Evolutionary conservation across 2,329 filamentous ascomycete genomes (phyloP).

Genomic region (Penicillium sp.): DNA sequence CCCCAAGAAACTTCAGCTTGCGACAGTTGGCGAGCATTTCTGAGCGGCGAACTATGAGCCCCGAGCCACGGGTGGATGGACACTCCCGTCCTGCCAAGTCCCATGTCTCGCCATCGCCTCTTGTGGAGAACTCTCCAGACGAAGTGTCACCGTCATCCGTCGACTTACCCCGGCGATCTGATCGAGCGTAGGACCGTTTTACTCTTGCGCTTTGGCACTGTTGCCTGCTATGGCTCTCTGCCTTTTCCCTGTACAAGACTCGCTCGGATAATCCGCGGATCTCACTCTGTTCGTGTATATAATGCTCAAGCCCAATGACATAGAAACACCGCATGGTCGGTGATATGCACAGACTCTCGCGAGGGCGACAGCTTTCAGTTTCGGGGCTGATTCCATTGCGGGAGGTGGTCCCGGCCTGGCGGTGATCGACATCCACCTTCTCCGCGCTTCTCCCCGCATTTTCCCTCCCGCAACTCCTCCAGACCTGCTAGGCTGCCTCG

Average conservation of each 20-base stretch:
- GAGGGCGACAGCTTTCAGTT: too few species aligned
- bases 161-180: too few species aligned
- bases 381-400: conserved; percentile 19
- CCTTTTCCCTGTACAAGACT: neutral
- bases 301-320: conserved; percentile 3
- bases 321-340: too few species aligned
- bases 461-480: conserved; percentile 4
- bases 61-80: neutral
- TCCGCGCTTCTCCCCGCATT: conserved; percentile 28
- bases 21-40: conserved; percentile 41
- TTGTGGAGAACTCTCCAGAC: too few species aligned
- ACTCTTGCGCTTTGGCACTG: too few species aligned
- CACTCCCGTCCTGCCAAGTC: too few species aligned
- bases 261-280: neutral
- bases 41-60: conserved; percentile 22
- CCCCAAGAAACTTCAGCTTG: conserved; percentile 50
- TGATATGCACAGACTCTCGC: too few species aligned
- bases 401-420: conserved; percentile 7
- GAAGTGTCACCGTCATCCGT: too few species aligned
- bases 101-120: too few species aligned
- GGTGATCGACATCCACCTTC: conserved; percentile 15
- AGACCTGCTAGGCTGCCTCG: conserved; percentile 24
- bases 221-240: too few species aligned
- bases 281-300: too few species aligned
- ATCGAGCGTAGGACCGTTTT: too few species aligned